Evolutionary conservation across 805 yeast species (phyloP), one percentile per base, ranked within the genome.

Genomic region (Yarrowia osloensis): DNA sequence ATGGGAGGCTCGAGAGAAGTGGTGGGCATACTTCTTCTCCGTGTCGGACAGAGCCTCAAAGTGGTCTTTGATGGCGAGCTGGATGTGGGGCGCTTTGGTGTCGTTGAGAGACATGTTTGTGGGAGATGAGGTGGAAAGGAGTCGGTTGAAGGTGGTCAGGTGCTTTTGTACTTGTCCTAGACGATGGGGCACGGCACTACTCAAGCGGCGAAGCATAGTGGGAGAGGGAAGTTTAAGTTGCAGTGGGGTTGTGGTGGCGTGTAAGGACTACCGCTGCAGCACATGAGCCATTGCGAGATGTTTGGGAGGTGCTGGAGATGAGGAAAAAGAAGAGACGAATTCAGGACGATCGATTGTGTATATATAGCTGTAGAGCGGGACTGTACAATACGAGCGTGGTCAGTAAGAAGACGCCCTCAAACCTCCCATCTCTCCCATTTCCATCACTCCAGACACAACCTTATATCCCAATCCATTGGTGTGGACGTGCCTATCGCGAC

Each of bases 1-100:
- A 75, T 90, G 96, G 50, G 92, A 86, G 2, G 96, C 97, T 73
- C 88, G 85, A 44, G 93, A 86, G 77, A 91, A 85, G 75, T 86
- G 86, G 78, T 91, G 97, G 22, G 97, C 96, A 74, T 91, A 91
- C 67, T 82, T 81, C 74, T 89, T 84, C 70, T 88, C 88, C 44
- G 80, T 76, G 8, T 79, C 77, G 17, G 89, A 81, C 72, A 91
- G 81, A 55, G 85, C 85, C 19, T 87, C 86, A 71, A 91, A 90
- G 76, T 85, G 92, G 46, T 81, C 78, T 71, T 85, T 85, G 24
- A 95, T 92, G 2, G 88, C 82, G 35, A 91, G 78, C 29, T 87
- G 83, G 67, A 88, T 86, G 50, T 89, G 82, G 29, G 97, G 95
- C 0, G 96, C 88, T 42, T 81, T 80, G 15, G 80, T 72, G 71